These are phyloP conservation scores for Pleurotus citrinopileatus DNA, from an alignment of 768 basidiomycete species.

Conservation along the genomic window DNA sequence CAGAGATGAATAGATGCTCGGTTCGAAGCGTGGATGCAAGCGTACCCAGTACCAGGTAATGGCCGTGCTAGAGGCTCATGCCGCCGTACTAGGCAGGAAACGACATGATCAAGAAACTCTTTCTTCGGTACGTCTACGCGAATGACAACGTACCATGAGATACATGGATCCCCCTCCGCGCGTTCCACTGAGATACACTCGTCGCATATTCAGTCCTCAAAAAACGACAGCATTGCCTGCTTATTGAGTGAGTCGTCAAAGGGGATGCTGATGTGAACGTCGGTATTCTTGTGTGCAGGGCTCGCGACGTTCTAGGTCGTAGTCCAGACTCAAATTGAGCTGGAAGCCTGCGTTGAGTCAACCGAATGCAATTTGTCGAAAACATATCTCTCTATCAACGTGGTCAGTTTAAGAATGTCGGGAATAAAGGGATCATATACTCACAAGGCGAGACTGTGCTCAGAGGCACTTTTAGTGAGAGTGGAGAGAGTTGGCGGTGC, in stretches of 20 bases:
- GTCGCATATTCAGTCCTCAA: not conserved
- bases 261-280: not conserved
- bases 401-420: too few species aligned
- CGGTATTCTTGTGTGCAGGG: not conserved
- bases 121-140: not conserved
- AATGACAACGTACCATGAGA: not conserved
- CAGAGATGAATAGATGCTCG: not conserved
- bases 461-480: too few species aligned
- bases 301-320: not conserved
- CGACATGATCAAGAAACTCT: not conserved
- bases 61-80: slow-evolving; percentile 64
- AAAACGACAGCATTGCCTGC: too few species aligned
- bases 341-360: too few species aligned
- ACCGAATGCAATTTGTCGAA: too few species aligned
- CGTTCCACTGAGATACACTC: not conserved
- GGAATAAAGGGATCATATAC: too few species aligned
- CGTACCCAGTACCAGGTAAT: slow-evolving; percentile 67
- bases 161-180: not conserved
- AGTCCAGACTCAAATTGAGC: too few species aligned
- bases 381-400: too few species aligned
- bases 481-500: too few species aligned
- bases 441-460: too few species aligned
- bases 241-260: not conserved
- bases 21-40: not conserved
- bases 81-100: slow-evolving; percentile 16